phyloP scores from a whole-genome alignment of 129 eudicot genomes.

The Centaurea solstitialis region DNA sequence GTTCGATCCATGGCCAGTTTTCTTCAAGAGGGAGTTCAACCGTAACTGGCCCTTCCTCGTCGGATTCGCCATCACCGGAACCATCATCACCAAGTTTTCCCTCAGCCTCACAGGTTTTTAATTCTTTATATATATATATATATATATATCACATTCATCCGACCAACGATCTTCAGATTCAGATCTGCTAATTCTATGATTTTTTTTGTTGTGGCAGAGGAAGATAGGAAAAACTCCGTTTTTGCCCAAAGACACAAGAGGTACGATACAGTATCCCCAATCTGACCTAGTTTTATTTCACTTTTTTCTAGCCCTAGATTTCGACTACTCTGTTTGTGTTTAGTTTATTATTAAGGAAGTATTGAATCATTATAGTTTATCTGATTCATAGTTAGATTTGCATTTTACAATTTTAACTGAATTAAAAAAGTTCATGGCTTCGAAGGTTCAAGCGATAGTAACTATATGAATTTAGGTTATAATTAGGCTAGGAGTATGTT shows the following conservation, averaged over 20 bases:
- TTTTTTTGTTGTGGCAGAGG: constrained; percentile 44
- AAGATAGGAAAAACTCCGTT: constrained; percentile 68
- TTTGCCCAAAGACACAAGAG: constrained; percentile 72
- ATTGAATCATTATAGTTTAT: background rate
- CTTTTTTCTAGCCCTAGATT: constrained; percentile 26
- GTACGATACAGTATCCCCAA: constrained; percentile 15
- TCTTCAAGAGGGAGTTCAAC: constrained; percentile 50
- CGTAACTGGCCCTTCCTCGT: constrained; percentile 61
- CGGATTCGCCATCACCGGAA: constrained; percentile 76
- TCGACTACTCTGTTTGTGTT: background rate
- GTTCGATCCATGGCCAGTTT: constrained; percentile 49
- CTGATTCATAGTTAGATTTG: background rate
- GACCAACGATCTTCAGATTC: background rate
- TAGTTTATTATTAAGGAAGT: too few species aligned
- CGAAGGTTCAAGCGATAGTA: too few species aligned
- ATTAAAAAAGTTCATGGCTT: too few species aligned
- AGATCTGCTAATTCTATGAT: background rate
- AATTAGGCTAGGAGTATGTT: background rate
- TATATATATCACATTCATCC: too few species aligned
- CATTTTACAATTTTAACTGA: too few species aligned
- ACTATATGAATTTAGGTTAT: background rate
- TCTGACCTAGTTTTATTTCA: background rate
- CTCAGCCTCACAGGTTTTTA: constrained; percentile 75
- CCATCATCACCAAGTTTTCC: constrained; percentile 69
- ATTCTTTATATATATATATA: too few species aligned